Base-by-base conservation (phyloP, 257 asterid species). In the Salvia hispanica region DNA sequence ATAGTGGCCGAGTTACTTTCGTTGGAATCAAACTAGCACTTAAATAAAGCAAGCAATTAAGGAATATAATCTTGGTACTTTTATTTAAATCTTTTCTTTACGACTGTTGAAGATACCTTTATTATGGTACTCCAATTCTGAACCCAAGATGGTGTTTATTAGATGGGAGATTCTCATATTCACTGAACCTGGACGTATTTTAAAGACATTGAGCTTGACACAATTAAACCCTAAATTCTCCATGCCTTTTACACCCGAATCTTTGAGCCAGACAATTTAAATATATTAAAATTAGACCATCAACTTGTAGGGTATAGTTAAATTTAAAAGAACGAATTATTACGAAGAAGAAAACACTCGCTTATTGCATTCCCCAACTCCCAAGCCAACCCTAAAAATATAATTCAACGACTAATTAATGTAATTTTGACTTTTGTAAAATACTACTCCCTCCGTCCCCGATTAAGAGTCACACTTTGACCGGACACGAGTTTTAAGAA, bases 111-210 rank as follows among this genome's bases (percentile, higher is more conserved):
- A 67, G 60, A 53, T 53, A 55, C 72, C 56, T 39, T 68, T 57
- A 56, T 6, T 39, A 3, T 25, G 53, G 39, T 63, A 11, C 42
- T 15, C 70, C 51, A 60, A 40, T 16, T 11, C 52, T 40, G 18
- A 60, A 40, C 66, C 37, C 66, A 18, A 60, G 51, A 39, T 16
- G 34, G 48, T 58, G 47, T 9, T 36, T 7, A 8, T 36, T 52
- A 18, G 8, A 67, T 4, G 5, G 15, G 5, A 63, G 76, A 46
- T 73, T 52, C 65, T 50, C 37, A 48, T 11, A 59, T 70, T 63
- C 76, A 42, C 65, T 58, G 80, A 70, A 70, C 76, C 52, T 58
- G 70, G 76, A 70, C 79, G 9, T 50, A 31, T 54, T 69, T 63
- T 28, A n/a, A 15, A 9, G 25, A 53, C 5, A 53, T 14, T 21